Percentiles rank a stretch among this genome's conserved stretches.
These are phyloP conservation scores for Cicer judaicum DNA, from an alignment of 306 rosid genomes.

Conservation along the genomic window DNA sequence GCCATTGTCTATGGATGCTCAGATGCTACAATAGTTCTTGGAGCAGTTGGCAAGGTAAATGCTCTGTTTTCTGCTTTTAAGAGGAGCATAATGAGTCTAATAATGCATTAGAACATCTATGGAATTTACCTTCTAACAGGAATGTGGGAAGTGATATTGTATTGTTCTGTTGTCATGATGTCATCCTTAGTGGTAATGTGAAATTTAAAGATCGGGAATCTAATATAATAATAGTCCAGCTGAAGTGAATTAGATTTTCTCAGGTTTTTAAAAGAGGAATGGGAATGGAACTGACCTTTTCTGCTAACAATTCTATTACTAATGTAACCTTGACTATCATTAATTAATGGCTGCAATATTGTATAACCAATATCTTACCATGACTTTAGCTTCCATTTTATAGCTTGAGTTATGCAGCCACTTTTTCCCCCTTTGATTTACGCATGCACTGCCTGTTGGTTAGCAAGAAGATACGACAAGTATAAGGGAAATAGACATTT, in stretches of 20 bases:
- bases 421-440: neutral
- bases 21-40: slow-evolving; percentile 91
- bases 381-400: neutral
- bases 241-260: slow-evolving; percentile 1
- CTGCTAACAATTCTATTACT: neutral
- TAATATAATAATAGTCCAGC: slow-evolving; percentile 2
- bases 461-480: neutral
- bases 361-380: neutral
- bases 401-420: neutral
- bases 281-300: neutral
- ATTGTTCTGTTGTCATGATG: slow-evolving; percentile 15
- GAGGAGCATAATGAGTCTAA: slow-evolving; percentile 26
- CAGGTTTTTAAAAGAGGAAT: slow-evolving; percentile 18
- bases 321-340: slow-evolving; percentile 14
- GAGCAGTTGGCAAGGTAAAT: slow-evolving; percentile 99
- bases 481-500: neutral
- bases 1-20: slow-evolving; percentile 96
- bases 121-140: slow-evolving; percentile 20
- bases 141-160: slow-evolving; percentile 23
- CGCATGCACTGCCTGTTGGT: neutral
- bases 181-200: slow-evolving; percentile 24
- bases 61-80: slow-evolving; percentile 30
- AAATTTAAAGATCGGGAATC: slow-evolving; percentile 29
- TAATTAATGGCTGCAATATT: neutral
- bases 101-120: neutral